phyloP scores from a whole-genome alignment of 192 early-diverging fungal genomes.

The Glomus cerebriforme region DNA sequence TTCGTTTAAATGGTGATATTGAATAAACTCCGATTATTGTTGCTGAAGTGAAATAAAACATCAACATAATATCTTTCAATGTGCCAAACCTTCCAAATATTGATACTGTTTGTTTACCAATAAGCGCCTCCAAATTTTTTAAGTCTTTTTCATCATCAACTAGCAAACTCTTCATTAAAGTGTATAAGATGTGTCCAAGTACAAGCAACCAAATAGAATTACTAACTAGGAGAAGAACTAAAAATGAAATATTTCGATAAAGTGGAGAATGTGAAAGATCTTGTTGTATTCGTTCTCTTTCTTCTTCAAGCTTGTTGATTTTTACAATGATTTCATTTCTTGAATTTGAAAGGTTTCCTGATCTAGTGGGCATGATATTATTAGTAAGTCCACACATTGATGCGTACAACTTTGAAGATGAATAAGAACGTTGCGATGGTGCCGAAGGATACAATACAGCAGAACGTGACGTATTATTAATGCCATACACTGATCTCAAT shows the following conservation, averaged over 20 bases:
- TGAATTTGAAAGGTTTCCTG: background rate
- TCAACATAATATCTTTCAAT: conserved; percentile 18
- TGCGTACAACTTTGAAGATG: conserved; percentile 25
- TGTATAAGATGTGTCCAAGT: background rate
- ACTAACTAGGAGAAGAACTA: conserved; percentile 23
- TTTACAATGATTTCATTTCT: conserved; percentile 17
- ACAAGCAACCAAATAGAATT: conserved; percentile 10
- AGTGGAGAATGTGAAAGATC: conserved; percentile 22
- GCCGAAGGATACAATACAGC: background rate
- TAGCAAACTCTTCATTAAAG: conserved; percentile 26
- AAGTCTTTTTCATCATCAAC: conserved; percentile 12
- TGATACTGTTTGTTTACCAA: conserved; percentile 30
- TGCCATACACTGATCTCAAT: background rate
- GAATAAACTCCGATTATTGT: conserved; percentile 33
- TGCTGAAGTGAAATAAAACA: conserved; percentile 29
- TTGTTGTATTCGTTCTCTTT: background rate
- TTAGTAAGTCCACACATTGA: background rate
- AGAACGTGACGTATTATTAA: conserved; percentile 10
- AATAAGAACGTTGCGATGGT: background rate
- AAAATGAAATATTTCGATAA: conserved; percentile 30
- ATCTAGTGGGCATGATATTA: background rate
- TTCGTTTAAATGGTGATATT: conserved; percentile 13
- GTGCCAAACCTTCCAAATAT: conserved; percentile 15
- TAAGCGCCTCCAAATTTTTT: conserved; percentile 5
- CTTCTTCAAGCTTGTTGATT: conserved; percentile 22